Evolutionary conservation across 2,329 filamentous ascomycete species (phyloP), one percentile per base, ranked within the genome.

Genomic region (Sclerotinia minor): DNA sequence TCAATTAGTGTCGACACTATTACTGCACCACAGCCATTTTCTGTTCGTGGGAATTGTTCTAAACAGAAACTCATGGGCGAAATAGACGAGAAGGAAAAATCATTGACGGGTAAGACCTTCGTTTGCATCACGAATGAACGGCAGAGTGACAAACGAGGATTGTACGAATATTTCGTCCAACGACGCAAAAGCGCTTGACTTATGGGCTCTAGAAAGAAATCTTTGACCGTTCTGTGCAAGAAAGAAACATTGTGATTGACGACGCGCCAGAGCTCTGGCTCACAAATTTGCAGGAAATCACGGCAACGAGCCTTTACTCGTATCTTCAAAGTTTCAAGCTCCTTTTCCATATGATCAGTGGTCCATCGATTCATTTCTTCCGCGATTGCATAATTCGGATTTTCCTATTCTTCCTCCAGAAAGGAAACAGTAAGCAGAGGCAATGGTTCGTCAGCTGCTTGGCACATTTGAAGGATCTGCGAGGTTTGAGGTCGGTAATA

Each of bases 11-110:
- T 19, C 1, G 17, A 54, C 32, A 35, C 19, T n/a, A 38, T 13
- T 4, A 11, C n/a, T 54, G 19, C 2, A n/a, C n/a, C 21, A 6
- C 29, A 35, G 52, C 29, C 0, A 35, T 15, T 3, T 6, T 35
- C 9, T n/a, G 3, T 1, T 11, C 32, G 29, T n/a, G 9, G 2
- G 1, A 7, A 2, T 0, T 35, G 52, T n/a, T 15, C 2, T n/a
- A 54, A 6, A 35, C 21, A 54, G 19, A 1, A 1, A 13, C 0
- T 3, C 15, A 54, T 35, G 11, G 0, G 17, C 17, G 8, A 9
- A 11, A 19, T 29, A 26, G 1, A 19, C 2, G 17, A 52, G 13
- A 6, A 52, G 13, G 3, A 4, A 5, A 17, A 7, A 17, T 7
- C 2, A 1, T 5, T 26, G 49, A 21, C 8, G 9, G 29, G 29